Evolutionary conservation across 2,329 filamentous ascomycete genomes (phyloP).

Genomic region (Alternaria panax): DNA sequence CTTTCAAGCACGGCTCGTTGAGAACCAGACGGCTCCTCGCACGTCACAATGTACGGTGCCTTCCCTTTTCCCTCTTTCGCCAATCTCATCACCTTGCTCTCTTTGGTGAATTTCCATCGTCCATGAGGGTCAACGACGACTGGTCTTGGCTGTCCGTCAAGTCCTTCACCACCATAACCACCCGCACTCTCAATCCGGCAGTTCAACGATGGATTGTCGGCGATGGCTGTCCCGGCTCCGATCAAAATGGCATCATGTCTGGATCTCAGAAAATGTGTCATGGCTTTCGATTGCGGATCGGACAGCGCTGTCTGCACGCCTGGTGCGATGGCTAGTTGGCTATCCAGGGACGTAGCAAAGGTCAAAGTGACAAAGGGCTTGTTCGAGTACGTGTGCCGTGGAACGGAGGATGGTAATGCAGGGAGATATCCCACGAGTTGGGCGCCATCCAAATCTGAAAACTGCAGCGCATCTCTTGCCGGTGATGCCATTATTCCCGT

Average conservation of each 20-base stretch:
- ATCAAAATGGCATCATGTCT: conserved; percentile 85
- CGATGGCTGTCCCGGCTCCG: conserved; percentile 81
- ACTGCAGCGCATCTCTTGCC: conserved; percentile 42
- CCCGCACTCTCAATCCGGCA: conserved; percentile 72
- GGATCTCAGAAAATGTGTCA: conserved; percentile 90
- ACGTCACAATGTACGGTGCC: conserved; percentile 73
- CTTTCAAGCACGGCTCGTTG: conserved; percentile 43
- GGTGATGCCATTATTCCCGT: conserved; percentile 14
- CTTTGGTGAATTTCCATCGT: conserved; percentile 70
- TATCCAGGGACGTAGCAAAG: conserved; percentile 90
- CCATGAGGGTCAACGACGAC: conserved; percentile 80
- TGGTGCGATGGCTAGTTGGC: conserved; percentile 75
- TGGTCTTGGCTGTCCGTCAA: conserved; percentile 75
- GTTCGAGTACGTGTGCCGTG: neutral
- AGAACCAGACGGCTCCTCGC: conserved; percentile 12
- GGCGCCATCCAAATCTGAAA: conserved; percentile 54
- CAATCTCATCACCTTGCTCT: conserved; percentile 71
- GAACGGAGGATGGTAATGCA: conserved; percentile 4
- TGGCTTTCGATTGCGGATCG: conserved; percentile 81
- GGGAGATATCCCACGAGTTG: conserved; percentile 63
- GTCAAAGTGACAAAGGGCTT: conserved; percentile 70
- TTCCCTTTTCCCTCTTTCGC: conserved; percentile 71
- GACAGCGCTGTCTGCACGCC: conserved; percentile 85
- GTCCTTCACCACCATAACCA: conserved; percentile 62
- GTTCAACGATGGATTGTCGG: conserved; percentile 86